Base-by-base conservation (phyloP, 345 rosid species). In the Ricinus communis region DNA sequence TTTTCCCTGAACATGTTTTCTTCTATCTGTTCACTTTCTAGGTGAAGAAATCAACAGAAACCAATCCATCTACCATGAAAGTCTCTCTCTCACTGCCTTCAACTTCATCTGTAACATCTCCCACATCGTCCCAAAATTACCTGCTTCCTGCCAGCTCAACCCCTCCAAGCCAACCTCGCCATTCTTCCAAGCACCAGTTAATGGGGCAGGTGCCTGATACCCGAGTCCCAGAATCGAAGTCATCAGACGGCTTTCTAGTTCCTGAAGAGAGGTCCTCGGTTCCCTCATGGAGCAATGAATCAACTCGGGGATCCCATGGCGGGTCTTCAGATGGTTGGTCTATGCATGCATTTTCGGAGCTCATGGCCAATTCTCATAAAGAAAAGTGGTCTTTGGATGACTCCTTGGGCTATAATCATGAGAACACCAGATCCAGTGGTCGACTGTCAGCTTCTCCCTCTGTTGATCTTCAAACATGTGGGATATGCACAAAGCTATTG, bases 321-420 rank as follows among this genome's bases (percentile, higher is more conserved):
- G 88, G 85, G 40, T 86, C 91, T 80, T 92, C 98, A 62, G 96
- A 89, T 81, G 78, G 85, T 76, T 92, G 96, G 97, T 90, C 98
- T 16, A 83, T 84, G 81, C 85, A 85, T 56, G 96, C 96, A 67
- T 88, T 88, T 74, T 83, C 99, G 69, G 99, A 93, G 67, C 87
- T 84, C 71, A 80, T 84, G 90, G 87, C 96, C 33, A 74, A 83
- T 66, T 88, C 98, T 71, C 84, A 75, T 52, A 72, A 80, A 58
- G 87, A 87, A 67, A 84, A 87, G 68, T 77, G 87, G 83, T 84
- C 90, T 57, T 86, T 81, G 66, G 98, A 79, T 13, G 91, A 87
- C 21, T 71, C 82, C 41, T 71, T 75, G 81, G 82, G 87, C 54
- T 79, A 82, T 70, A 81, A 71, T 73, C 82, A 66, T 45, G 93